These are phyloP conservation scores for Kalmusia sp. DNA, from an alignment of 2,329 filamentous ascomycete species.

Conservation along the genomic window DNA sequence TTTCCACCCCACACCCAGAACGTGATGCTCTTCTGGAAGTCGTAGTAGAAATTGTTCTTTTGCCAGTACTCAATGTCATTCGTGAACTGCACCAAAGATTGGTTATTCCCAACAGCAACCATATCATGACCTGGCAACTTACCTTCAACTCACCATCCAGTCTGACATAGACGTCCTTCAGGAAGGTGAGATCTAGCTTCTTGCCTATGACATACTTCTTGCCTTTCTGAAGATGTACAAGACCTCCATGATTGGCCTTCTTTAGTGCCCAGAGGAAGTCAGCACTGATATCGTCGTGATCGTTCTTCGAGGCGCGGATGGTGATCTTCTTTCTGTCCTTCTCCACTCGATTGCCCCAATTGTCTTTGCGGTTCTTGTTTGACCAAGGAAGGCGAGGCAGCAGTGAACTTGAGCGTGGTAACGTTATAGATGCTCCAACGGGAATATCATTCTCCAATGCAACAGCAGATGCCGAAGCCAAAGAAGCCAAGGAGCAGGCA, in stretches of 20 bases:
- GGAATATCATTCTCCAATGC: constrained; percentile 19
- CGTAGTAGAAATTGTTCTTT: constrained; percentile 58
- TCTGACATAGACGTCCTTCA: constrained; percentile 64
- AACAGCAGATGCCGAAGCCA: constrained; percentile 23
- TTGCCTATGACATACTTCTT: constrained; percentile 66
- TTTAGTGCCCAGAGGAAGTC: constrained; percentile 63
- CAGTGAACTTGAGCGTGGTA: constrained; percentile 14
- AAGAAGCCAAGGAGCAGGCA: constrained; percentile 20
- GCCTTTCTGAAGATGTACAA: constrained; percentile 61
- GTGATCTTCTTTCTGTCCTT: constrained; percentile 56
- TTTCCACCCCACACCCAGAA: constrained; percentile 71
- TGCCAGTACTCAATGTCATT: constrained; percentile 58
- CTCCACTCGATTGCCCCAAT: constrained; percentile 38
- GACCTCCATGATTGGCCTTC: constrained; percentile 65
- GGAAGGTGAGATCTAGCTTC: constrained; percentile 64
- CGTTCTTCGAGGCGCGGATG: constrained; percentile 61
- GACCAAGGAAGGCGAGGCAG: constrained; percentile 16
- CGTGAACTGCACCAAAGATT: constrained; percentile 47
- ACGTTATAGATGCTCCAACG: constrained; percentile 23
- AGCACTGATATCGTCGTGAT: constrained; percentile 63
- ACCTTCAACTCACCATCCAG: constrained; percentile 63
- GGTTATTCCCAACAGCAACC: background rate
- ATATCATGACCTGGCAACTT: background rate
- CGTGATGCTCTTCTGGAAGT: constrained; percentile 63
- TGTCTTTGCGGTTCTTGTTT: constrained; percentile 27